Evolutionary conservation across 257 asterid genomes (phyloP).

Genomic region (Jacaranda mimosifolia): DNA sequence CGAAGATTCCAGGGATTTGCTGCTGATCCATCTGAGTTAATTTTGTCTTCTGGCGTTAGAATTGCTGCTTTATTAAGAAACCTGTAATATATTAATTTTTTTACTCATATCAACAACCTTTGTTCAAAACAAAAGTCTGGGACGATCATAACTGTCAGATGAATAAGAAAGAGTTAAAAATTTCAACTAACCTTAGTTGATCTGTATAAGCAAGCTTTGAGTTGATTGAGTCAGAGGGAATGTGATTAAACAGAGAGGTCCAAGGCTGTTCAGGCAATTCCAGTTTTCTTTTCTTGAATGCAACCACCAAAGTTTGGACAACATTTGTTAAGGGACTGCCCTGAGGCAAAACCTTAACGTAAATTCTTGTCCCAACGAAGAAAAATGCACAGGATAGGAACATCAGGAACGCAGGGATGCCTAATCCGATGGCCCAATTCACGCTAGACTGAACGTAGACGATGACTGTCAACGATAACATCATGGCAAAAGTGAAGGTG

Average conservation of each 20-base stretch:
- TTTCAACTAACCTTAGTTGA: conserved; percentile 44
- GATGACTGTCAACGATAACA: conserved; percentile 51
- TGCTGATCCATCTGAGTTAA: conserved; percentile 46
- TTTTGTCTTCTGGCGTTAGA: conserved; percentile 29
- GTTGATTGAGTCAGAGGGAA: conserved; percentile 42
- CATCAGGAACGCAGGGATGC: conserved; percentile 57
- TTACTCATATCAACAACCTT: background rate
- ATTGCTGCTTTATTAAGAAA: conserved; percentile 56
- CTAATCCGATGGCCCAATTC: conserved; percentile 59
- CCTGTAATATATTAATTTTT: conserved; percentile 29
- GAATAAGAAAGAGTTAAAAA: background rate
- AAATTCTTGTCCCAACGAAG: conserved; percentile 53
- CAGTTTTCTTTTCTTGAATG: conserved; percentile 52
- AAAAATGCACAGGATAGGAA: conserved; percentile 50
- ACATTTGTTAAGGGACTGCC: conserved; percentile 59
- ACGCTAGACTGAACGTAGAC: conserved; percentile 56
- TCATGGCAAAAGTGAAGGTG: conserved; percentile 63
- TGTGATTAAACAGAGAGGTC: conserved; percentile 44
- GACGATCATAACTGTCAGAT: background rate
- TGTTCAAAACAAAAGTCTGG: background rate
- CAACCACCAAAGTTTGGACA: conserved; percentile 49
- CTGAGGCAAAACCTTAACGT: conserved; percentile 47
- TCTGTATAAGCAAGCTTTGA: conserved; percentile 48
- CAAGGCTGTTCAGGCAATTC: conserved; percentile 47
- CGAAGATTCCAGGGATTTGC: conserved; percentile 50